A percentile compares a stretch with the other conserved stretches of the same genome.
Conservation (phyloP, 139 green algal genomes). For the Coelastrella sp. region DNA sequence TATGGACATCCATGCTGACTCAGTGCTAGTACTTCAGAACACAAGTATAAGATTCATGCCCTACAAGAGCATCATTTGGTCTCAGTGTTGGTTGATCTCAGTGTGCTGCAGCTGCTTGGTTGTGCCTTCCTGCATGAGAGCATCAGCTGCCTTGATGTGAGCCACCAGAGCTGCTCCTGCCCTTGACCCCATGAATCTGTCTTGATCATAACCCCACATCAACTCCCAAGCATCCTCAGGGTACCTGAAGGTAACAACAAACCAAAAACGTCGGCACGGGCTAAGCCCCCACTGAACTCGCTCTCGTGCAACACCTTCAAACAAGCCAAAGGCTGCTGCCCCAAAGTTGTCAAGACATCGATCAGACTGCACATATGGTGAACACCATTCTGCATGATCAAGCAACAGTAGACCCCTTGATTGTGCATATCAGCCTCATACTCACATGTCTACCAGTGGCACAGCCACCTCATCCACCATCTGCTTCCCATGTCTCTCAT, state of each 20-base stretch:
- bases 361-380: background rate
- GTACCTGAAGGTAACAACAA: background rate
- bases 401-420: background rate
- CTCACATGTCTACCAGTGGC: slow-evolving; percentile 64
- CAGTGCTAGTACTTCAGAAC: too few relatives aligned
- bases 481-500: slow-evolving; percentile 71
- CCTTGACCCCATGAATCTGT: slow-evolving; percentile 23
- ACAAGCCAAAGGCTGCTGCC: background rate
- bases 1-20: too few relatives aligned
- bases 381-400: background rate
- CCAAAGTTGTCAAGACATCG: background rate
- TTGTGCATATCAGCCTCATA: too few relatives aligned
- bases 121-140: background rate
- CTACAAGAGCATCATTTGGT: too few relatives aligned
- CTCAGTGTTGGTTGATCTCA: too few relatives aligned
- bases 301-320: background rate
- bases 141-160: slow-evolving; percentile 14
- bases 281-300: background rate
- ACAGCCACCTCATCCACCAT: slow-evolving; percentile 74
- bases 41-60: too few relatives aligned
- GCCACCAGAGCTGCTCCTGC: slow-evolving; percentile 23
- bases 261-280: background rate
- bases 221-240: slow-evolving; percentile 35
- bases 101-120: background rate
- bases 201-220: slow-evolving; percentile 37